A percentile compares a stretch with the other conserved stretches of the same genome.
Conservation (phyloP, 345 rosid genomes). For the Raphanus sativus region DNA sequence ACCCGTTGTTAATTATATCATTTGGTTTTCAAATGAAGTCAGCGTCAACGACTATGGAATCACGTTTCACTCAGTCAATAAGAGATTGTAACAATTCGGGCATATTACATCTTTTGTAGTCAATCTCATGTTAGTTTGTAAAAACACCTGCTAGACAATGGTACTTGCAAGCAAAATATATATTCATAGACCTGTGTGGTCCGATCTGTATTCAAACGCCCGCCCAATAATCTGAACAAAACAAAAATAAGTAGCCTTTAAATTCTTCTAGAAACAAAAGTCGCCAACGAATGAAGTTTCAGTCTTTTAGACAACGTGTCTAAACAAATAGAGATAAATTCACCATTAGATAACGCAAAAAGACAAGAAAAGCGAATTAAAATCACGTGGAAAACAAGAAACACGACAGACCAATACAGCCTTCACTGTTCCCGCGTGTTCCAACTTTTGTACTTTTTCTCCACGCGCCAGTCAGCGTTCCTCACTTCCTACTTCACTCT, state of each 20-base stretch:
- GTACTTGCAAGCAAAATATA: background rate
- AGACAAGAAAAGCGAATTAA: background rate
- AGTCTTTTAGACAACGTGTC: constrained; percentile 2
- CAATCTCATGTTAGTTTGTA: background rate
- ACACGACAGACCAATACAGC: constrained; percentile 6
- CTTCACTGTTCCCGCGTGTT: constrained; percentile 24
- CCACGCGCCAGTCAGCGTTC: constrained; percentile 32
- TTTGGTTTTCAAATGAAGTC: background rate
- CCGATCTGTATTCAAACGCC: background rate
- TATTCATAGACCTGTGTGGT: background rate
- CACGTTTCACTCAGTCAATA: background rate
- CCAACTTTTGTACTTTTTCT: background rate
- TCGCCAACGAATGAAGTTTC: background rate
- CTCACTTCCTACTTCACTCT: constrained; percentile 14
- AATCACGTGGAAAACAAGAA: constrained; percentile 38
- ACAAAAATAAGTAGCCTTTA: background rate
- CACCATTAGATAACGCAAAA: background rate
- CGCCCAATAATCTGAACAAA: background rate
- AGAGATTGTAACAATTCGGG: background rate
- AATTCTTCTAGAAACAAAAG: constrained; percentile 18
- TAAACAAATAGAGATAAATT: background rate
- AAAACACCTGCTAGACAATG: background rate
- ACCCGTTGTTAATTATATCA: background rate
- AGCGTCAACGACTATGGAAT: background rate
- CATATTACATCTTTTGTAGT: background rate